Evolutionary conservation across 2,329 filamentous ascomycete genomes (phyloP).

Genomic region (Colletotrichum zoysiae): DNA sequence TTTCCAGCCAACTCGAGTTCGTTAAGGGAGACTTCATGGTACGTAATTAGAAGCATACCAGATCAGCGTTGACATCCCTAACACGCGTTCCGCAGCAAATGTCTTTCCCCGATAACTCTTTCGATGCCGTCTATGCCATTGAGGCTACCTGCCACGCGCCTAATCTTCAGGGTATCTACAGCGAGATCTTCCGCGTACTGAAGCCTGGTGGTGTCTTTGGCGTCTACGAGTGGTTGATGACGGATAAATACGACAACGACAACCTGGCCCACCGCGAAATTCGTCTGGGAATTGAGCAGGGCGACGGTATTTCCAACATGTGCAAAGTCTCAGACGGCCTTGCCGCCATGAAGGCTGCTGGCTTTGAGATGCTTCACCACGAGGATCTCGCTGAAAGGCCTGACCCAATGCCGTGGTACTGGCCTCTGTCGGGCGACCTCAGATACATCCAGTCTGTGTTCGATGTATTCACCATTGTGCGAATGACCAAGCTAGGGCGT

Average conservation of each 20-base stretch:
- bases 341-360: slow-evolving; percentile 83
- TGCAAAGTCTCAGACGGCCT: slow-evolving; percentile 84
- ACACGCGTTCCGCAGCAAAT: slow-evolving; percentile 73
- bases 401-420: slow-evolving; percentile 91
- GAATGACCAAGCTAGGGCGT: slow-evolving; percentile 90
- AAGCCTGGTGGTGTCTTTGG: slow-evolving; percentile 96
- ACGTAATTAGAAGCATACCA: slow-evolving; percentile 41
- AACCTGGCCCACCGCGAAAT: slow-evolving; percentile 87
- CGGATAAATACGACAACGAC: slow-evolving; percentile 88
- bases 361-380: slow-evolving; percentile 69
- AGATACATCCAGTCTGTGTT: slow-evolving; percentile 83
- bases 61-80: neutral
- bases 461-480: slow-evolving; percentile 85
- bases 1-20: slow-evolving; percentile 81
- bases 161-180: slow-evolving; percentile 87
- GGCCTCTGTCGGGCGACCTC: slow-evolving; percentile 87
- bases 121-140: slow-evolving; percentile 94
- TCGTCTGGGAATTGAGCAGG: slow-evolving; percentile 90
- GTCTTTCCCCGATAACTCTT: slow-evolving; percentile 87
- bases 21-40: slow-evolving; percentile 96
- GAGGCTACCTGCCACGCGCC: slow-evolving; percentile 95
- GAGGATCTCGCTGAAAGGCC: slow-evolving; percentile 75
- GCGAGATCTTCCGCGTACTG: slow-evolving; percentile 88
- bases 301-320: slow-evolving; percentile 96
- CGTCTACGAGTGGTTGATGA: slow-evolving; percentile 98